Conservation (phyloP, 164 flowering plant species). For the Berberis vulgaris region DNA sequence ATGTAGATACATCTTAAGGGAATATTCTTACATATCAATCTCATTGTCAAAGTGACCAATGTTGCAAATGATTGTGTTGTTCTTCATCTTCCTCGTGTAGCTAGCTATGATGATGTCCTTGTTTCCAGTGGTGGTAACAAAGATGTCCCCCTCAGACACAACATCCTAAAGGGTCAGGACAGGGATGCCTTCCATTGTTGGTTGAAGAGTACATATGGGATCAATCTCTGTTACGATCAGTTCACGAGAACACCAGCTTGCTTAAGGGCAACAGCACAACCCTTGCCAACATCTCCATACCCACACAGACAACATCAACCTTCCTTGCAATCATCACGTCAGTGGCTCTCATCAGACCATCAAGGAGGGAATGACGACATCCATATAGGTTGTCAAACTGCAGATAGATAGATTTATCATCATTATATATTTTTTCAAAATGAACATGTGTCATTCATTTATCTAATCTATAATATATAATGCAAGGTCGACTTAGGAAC, state of each 20-base stretch:
- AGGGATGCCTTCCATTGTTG: conserved; percentile 11
- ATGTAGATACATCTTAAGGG: too few species aligned
- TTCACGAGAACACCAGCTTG: conserved; percentile 12
- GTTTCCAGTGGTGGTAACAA: conserved; percentile 18
- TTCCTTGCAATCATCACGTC: conserved; percentile 17
- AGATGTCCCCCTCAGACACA: conserved; percentile 12
- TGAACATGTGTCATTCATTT: too few species aligned
- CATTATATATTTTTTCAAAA: too few species aligned
- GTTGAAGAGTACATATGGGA: conserved; percentile 18
- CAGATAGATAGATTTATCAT: too few species aligned
- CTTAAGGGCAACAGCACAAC: conserved; percentile 15
- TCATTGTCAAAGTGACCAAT: conserved; percentile 18
- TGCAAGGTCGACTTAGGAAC: too few species aligned
- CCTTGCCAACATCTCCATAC: conserved; percentile 18
- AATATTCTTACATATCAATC: conserved; percentile 10
- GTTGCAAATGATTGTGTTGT: conserved; percentile 18
- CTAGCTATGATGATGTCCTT: conserved; percentile 15
- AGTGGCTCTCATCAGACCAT: conserved; percentile 17
- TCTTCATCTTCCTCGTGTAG: conserved; percentile 20
- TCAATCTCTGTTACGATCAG: conserved; percentile 14
- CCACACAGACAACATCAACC: conserved; percentile 6
- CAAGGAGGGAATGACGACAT: conserved; percentile 15
- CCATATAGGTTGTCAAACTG: conserved; percentile 16
- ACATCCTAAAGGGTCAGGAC: conserved; percentile 12
- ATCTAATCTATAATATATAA: too few species aligned